These are phyloP conservation scores for Salvia hispanica DNA, from an alignment of 257 asterid genomes.

Conservation along the genomic window DNA sequence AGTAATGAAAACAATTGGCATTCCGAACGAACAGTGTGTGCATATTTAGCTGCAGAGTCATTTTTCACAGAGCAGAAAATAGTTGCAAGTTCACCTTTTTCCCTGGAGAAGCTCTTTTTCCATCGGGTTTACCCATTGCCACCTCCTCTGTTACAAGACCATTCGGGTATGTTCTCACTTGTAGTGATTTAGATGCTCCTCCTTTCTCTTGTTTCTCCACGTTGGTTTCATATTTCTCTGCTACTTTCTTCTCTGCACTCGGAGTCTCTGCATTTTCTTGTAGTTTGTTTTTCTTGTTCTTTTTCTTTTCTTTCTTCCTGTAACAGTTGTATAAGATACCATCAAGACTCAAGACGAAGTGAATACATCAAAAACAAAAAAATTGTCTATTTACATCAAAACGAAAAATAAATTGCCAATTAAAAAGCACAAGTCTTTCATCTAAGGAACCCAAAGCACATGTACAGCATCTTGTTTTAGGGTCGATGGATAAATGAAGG, in stretches of 20 bases:
- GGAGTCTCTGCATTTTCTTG: constrained; percentile 44
- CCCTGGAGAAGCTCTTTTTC: constrained; percentile 79
- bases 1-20: not conserved
- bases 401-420: not conserved
- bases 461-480: too few species aligned
- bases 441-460: too few species aligned
- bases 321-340: too few species aligned
- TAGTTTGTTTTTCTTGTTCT: constrained; percentile 42
- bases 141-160: constrained; percentile 83
- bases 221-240: constrained; percentile 36
- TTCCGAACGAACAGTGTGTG: not conserved
- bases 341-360: too few species aligned
- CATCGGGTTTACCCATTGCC: constrained; percentile 91
- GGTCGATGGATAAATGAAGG: too few species aligned
- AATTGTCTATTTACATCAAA: too few species aligned
- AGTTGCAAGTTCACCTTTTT: constrained; percentile 54
- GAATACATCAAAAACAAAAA: not conserved
- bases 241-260: constrained; percentile 37
- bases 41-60: not conserved
- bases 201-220: constrained; percentile 46
- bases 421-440: too few species aligned
- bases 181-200: constrained; percentile 51
- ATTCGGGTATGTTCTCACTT: constrained; percentile 75
- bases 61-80: not conserved
- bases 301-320: too few species aligned